These are phyloP conservation scores for Ensete ventricosum DNA, from an alignment of 176 grass and related monocot genomes.

Conservation along the genomic window DNA sequence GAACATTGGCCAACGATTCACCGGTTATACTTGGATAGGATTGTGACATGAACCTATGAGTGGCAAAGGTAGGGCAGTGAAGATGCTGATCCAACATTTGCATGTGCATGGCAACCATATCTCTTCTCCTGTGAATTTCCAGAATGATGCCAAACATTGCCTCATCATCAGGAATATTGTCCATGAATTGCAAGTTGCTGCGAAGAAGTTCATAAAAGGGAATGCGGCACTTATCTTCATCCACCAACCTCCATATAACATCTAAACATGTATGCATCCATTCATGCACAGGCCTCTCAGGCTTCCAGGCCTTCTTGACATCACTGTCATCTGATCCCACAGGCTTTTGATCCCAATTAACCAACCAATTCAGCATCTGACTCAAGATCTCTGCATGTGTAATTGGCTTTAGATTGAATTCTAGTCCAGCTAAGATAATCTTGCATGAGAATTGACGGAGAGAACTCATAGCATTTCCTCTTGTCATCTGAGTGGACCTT, in stretches of 20 bases:
- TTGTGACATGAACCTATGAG: slow-evolving; percentile 78
- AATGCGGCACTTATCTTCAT: slow-evolving; percentile 72
- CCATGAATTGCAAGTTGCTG: slow-evolving; percentile 73
- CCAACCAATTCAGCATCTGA: slow-evolving; percentile 82
- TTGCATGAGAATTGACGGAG: slow-evolving; percentile 75
- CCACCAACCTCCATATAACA: slow-evolving; percentile 83
- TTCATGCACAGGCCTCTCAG: slow-evolving; percentile 70
- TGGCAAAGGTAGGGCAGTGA: slow-evolving; percentile 93
- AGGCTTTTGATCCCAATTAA: slow-evolving; percentile 68
- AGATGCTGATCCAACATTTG: slow-evolving; percentile 98
- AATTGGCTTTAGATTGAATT: slow-evolving; percentile 62
- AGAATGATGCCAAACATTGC: slow-evolving; percentile 85
- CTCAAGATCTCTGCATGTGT: slow-evolving; percentile 81
- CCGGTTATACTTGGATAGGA: slow-evolving; percentile 79
- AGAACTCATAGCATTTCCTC: slow-evolving; percentile 45
- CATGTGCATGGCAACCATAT: slow-evolving; percentile 99
- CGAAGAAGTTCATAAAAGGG: slow-evolving; percentile 94
- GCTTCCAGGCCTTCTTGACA: slow-evolving; percentile 34
- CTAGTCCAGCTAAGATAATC: slow-evolving; percentile 70
- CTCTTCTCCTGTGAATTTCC: slow-evolving; percentile 94
- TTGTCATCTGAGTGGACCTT: slow-evolving; percentile 37
- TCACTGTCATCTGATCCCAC: slow-evolving; percentile 39
- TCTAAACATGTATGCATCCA: slow-evolving; percentile 95
- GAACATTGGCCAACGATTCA: slow-evolving; percentile 77
- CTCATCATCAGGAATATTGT: slow-evolving; percentile 95